phyloP scores from a whole-genome alignment of 768 basidiomycete genomes.

The Pseudohyphozyma bogoriensis region DNA sequence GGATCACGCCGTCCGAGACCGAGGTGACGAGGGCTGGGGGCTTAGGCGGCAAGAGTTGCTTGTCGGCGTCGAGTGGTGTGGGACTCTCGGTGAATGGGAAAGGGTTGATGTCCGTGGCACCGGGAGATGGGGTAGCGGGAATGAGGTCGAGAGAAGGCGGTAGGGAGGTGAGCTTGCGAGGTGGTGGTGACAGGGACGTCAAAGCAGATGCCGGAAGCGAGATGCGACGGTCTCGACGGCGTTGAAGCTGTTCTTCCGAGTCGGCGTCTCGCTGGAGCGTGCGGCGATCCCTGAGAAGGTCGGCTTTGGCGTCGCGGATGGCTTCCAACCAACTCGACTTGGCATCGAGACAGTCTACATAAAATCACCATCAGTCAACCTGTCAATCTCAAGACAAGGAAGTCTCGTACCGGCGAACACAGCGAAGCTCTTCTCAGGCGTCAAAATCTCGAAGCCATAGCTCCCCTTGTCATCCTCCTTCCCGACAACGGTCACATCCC shows the following conservation, averaged over 20 bases:
- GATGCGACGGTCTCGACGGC: too few species aligned
- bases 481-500: slow-evolving; percentile 33
- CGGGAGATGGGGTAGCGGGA: too few species aligned
- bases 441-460: slow-evolving; percentile 32
- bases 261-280: slow-evolving; percentile 32
- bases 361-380: neutral
- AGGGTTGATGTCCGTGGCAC: too few species aligned
- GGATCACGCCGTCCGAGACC: too few species aligned
- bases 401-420: slow-evolving; percentile 31
- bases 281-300: slow-evolving; percentile 27
- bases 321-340: slow-evolving; percentile 33
- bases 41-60: too few species aligned
- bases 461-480: slow-evolving; percentile 12
- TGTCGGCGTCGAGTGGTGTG: too few species aligned
- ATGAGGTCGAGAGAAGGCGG: too few species aligned
- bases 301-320: slow-evolving; percentile 32
- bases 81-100: too few species aligned
- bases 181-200: too few species aligned
- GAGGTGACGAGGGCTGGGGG: too few species aligned
- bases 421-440: slow-evolving; percentile 31
- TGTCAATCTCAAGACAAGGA: too few species aligned
- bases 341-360: slow-evolving; percentile 20
- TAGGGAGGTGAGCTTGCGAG: neutral
- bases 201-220: too few species aligned
- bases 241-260: neutral